phyloP scores from a whole-genome alignment of 768 basidiomycete genomes.

The Exsudoporus frostii region DNA sequence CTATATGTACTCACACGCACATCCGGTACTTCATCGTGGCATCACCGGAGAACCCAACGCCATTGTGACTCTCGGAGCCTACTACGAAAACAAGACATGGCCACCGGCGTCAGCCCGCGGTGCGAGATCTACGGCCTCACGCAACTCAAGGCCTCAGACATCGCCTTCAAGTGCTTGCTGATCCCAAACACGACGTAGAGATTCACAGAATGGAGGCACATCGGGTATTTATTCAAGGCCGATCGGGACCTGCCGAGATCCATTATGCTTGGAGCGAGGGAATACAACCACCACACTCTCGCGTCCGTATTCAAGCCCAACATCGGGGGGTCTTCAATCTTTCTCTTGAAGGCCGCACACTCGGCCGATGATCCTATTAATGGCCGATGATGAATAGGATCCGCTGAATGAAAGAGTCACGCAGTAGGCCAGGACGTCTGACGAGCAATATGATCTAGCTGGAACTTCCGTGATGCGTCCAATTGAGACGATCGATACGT shows the following conservation, averaged over 20 bases:
- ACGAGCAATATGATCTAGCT: neutral
- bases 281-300: neutral
- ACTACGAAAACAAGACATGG: too few species aligned
- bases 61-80: too few species aligned
- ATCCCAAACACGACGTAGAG: neutral
- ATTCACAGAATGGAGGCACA: neutral
- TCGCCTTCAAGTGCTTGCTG: neutral
- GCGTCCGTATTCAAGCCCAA: too few species aligned
- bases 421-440: neutral
- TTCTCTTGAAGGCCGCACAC: neutral
- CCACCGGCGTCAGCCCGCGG: too few species aligned
- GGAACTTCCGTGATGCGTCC: neutral
- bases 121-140: too few species aligned
- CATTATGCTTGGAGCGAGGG: neutral
- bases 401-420: neutral
- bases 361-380: neutral
- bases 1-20: too few species aligned
- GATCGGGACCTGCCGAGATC: neutral
- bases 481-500: neutral
- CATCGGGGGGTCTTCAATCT: too few species aligned
- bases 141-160: neutral
- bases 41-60: too few species aligned
- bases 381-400: neutral
- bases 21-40: too few species aligned
- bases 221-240: neutral